These are phyloP conservation scores for Trichosporon inkin DNA, from an alignment of 1,284 basidiomycete species.

Conservation along the genomic window DNA sequence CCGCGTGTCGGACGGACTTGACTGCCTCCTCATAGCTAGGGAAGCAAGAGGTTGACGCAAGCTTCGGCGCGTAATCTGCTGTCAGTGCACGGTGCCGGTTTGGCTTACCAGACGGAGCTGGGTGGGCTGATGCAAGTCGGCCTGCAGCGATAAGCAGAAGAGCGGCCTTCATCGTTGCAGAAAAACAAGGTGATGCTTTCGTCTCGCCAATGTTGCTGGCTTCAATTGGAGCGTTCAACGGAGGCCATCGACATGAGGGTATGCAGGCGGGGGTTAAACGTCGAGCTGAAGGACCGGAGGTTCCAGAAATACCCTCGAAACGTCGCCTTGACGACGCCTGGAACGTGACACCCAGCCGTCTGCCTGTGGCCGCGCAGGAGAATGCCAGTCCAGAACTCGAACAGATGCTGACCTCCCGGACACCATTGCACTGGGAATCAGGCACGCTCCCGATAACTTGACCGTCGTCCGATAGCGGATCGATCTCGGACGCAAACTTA, in stretches of 20 bases:
- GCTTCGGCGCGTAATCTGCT: not conserved
- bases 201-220: not conserved
- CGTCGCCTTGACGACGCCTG: not conserved
- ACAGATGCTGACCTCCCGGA: too few species aligned
- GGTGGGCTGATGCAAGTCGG: not conserved
- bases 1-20: not conserved
- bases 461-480: too few species aligned
- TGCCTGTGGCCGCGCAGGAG: too few species aligned
- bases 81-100: not conserved
- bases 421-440: too few species aligned
- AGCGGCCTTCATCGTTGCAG: too few species aligned
- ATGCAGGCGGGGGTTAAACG: too few species aligned
- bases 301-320: not conserved
- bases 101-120: not conserved
- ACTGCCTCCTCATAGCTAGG: not conserved
- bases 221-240: too few species aligned
- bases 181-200: not conserved
- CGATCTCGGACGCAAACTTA: too few species aligned
- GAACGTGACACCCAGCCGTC: not conserved
- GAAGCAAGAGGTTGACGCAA: not conserved
- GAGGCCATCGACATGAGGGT: too few species aligned
- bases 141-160: not conserved
- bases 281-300: too few species aligned
- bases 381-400: too few species aligned
- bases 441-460: too few species aligned